phyloP scores from a whole-genome alignment of 176 grass and related monocot species.

The Paspalum notatum region DNA sequence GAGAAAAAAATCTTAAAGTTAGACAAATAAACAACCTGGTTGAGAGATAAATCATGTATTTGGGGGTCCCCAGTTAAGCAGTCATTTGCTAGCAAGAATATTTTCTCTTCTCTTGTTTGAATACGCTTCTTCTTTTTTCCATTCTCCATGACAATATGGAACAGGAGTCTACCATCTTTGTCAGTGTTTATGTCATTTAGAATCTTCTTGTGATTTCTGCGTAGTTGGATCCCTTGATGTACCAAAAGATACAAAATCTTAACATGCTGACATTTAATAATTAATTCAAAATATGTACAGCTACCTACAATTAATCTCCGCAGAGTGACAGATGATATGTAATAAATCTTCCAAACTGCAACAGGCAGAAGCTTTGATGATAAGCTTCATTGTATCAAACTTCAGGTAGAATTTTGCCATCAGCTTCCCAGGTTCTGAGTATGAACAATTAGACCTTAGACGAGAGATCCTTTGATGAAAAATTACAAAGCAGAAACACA shows the following conservation, averaged over 20 bases:
- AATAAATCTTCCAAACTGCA: constrained; percentile 90
- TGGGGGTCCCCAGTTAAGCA: constrained; percentile 84
- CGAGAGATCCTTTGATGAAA: constrained; percentile 6
- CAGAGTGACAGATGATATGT: constrained; percentile 77
- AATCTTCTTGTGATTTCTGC: constrained; percentile 88
- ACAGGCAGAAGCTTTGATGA: constrained; percentile 76
- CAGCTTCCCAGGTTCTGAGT: constrained; percentile 88
- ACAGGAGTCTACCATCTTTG: constrained; percentile 78
- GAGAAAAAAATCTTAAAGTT: constrained; percentile 23
- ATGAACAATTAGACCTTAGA: constrained; percentile 41
- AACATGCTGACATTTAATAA: constrained; percentile 12
- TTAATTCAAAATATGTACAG: constrained; percentile 37
- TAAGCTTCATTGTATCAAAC: constrained; percentile 96
- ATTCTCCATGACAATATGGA: constrained; percentile 78
- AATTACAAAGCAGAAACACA: constrained; percentile 15
- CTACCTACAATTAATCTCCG: constrained; percentile 87
- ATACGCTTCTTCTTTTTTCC: constrained; percentile 92
- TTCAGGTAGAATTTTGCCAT: constrained; percentile 99
- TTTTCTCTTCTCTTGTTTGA: constrained; percentile 92
- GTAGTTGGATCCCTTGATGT: constrained; percentile 91
- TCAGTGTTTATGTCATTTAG: constrained; percentile 90
- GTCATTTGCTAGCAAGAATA: constrained; percentile 90
- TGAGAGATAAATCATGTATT: constrained; percentile 87
- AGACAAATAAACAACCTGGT: constrained; percentile 60
- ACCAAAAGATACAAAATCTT: constrained; percentile 34